Conservation (phyloP, 1,139 yeast species). For the Blastobotrys capitulatus region DNA sequence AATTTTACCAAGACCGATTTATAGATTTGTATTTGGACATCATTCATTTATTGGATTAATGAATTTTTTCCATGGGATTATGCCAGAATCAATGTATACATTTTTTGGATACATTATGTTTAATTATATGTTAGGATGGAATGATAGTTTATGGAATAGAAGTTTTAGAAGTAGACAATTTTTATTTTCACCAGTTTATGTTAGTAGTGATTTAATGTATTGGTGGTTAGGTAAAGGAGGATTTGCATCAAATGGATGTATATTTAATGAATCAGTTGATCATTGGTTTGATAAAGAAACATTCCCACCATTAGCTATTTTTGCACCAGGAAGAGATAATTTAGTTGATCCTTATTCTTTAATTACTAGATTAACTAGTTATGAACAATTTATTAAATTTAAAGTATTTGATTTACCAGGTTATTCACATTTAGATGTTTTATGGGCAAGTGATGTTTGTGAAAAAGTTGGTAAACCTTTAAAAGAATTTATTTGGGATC, state of each 20-base stretch:
- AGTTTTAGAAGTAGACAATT: conserved; percentile 66
- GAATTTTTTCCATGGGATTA: conserved; percentile 31
- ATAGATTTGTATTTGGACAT: conserved; percentile 48
- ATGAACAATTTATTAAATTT: conserved; percentile 38
- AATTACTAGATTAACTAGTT: conserved; percentile 42
- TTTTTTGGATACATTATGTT: conserved; percentile 70
- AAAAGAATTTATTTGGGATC: conserved; percentile 28
- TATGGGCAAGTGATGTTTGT: conserved; percentile 82
- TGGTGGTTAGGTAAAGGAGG: conserved; percentile 76
- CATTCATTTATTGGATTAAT: conserved; percentile 33
- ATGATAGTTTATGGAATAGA: conserved; percentile 69
- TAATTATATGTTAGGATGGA: conserved; percentile 82
- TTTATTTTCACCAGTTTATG: conserved; percentile 78
- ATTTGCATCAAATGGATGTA: conserved; percentile 49
- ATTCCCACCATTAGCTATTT: conserved; percentile 52
- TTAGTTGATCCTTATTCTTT: conserved; percentile 63
- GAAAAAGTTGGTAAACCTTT: conserved; percentile 45
- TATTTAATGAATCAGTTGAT: conserved; percentile 41
- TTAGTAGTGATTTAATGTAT: conserved; percentile 72
- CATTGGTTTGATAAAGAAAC: conserved; percentile 52
- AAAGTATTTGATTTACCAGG: conserved; percentile 31
- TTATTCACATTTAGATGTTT: conserved; percentile 85
- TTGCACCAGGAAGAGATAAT: conserved; percentile 58
- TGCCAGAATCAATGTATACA: conserved; percentile 49
- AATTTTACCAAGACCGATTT: conserved; percentile 21